phyloP scores from a whole-genome alignment of 1,284 basidiomycete species.

The Fomes fomentarius region DNA sequence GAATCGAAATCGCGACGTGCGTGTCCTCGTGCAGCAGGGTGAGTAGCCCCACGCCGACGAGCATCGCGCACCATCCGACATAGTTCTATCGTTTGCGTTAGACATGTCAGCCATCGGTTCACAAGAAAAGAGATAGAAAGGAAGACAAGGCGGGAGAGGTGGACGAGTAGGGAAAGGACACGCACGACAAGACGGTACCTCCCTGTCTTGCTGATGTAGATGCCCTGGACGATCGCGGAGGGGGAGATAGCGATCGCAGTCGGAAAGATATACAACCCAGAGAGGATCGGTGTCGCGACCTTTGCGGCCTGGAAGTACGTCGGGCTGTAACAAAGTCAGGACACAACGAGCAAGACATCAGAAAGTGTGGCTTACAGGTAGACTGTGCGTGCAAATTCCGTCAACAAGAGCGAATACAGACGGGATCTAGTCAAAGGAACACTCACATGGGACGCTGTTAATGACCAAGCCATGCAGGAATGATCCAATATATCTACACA shows the following conservation, averaged over 20 bases:
- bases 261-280: constrained; percentile 46
- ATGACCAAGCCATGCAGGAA: constrained; percentile 36
- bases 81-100: constrained; percentile 13
- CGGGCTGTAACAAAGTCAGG: constrained; percentile 19
- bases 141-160: no score
- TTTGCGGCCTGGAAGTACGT: constrained; percentile 53
- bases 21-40: constrained; percentile 20
- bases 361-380: constrained; percentile 5
- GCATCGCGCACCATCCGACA: constrained; percentile 28
- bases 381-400: no score
- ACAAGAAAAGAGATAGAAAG: no score
- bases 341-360: neutral
- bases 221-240: constrained; percentile 29
- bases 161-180: neutral
- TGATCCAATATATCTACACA: constrained; percentile 23
- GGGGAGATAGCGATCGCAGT: constrained; percentile 32
- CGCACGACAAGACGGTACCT: constrained; percentile 18
- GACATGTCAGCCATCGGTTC: neutral
- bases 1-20: constrained; percentile 18
- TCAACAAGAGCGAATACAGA: no score
- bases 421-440: neutral
- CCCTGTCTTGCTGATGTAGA: constrained; percentile 17
- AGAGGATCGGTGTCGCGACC: constrained; percentile 42
- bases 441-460: constrained; percentile 31
- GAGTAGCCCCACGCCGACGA: constrained; percentile 29